Base-by-base conservation (phyloP, 2,329 filamentous ascomycete species). In the Aureobasidium sp. region DNA sequence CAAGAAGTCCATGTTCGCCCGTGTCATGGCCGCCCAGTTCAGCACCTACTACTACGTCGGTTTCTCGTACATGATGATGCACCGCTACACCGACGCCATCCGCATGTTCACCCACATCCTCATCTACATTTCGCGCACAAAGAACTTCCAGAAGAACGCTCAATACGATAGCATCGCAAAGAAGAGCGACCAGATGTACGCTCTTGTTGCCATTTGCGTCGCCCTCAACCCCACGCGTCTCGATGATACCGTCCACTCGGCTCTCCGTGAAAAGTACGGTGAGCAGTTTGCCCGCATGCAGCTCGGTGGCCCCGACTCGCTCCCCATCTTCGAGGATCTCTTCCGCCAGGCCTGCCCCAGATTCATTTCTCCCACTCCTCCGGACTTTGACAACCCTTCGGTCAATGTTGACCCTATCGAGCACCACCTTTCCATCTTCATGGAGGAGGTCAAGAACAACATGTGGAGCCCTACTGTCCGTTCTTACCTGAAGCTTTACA, bases 21-120 rank as follows among this genome's bases (percentile, higher is more conserved):
- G 94, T 68, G 94, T 99, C 76, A 97, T 99, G 94, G 93, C 94
- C 61, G 94, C 94, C 63, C 94, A 99, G 82, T 97, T 97, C 82
- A 97, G 93, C 69, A 99, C 94, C 68, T 99, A 97, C 86, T 99
- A 99, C 86, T 97, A 97, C 77, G 93, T 99, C 66, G 94, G 94
- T 70, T 99, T 99, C 86, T 96, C 91, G 69, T 99, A 99, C 88
- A 97, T 99, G 93, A 99, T 99, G 94, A 96, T 97, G 90, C 91
- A 94, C 80, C 90, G 94, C 75, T 99, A 99, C 76, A 90, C 91
- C 78, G 94, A 99, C 78, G 94, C 94, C 77, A 97, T 99, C 80
- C 91, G 93, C 84, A 96, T 97, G 88, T 99, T 99, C 87, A 96
- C 90, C 83, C 94, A 99, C 84, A 99, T 99, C 78, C 87, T 99